Base-by-base conservation (phyloP, 768 basidiomycete genomes). In the Leccinum variicolor region DNA sequence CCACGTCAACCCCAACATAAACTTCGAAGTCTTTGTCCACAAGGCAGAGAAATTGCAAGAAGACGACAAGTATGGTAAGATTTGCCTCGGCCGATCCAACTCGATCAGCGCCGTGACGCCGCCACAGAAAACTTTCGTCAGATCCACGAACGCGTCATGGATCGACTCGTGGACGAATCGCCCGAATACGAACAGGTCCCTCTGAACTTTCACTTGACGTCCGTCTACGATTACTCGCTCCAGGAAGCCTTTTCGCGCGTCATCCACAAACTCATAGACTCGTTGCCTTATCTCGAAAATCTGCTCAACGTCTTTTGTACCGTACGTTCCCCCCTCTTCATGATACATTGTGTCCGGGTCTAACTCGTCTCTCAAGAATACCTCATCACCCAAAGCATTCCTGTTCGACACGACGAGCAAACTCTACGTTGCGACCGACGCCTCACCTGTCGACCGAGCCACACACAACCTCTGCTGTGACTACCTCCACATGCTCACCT, bases 241-340 rank as follows among this genome's bases (percentile, higher is more conserved):
- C 90, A 91, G 68, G 93, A 96, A 64, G 94, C 94, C 0, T 93
- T 97, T 74, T 95, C 94, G 6, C 84, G 84, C 46, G 90, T 95
- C 43, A 74, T 97, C 21, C 93, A 96, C 69, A 92, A 90, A 64
- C 79, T 94, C 33, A 85, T 94, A 56, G 89, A 89, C 59, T 87
- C 90, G 11, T 75, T 96, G 33, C 90, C 90, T 1, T 90, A 87
- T 67, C 78, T 97, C 5, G 95, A 98, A 71, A 89, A 89, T 50
- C 75, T 98, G 43, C 79, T 98, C 46, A 90, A 98, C 68, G 82
- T 90, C 10, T 92, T 92, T 70, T 91, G 87, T 65, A 81, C 87
- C 15, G 90, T 90, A 59, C 57, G 84, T 65, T 21, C 11, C 13
- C 28, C 6, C 21, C 21, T 23, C 51, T 31, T 19, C 50, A 15